A percentile compares a stretch with the other conserved stretches of the same genome.
phyloP scores from a whole-genome alignment of 2,329 filamentous ascomycete genomes.

The Diaporthe ampelina region DNA sequence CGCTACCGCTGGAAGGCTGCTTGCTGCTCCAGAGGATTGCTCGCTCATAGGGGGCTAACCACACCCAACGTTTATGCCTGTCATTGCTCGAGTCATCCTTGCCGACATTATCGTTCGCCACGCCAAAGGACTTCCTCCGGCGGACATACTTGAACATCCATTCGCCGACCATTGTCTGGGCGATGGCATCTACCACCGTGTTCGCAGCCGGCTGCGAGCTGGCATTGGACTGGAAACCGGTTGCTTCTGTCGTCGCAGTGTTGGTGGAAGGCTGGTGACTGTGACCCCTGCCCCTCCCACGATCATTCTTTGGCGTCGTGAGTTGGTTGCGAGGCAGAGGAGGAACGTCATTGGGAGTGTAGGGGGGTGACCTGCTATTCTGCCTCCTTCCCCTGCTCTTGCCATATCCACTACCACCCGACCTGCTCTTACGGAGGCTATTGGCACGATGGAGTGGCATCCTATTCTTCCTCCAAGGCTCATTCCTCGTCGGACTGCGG shows the following conservation, averaged over 20 bases:
- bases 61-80: slow-evolving; percentile 97
- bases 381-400: slow-evolving; percentile 64
- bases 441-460: slow-evolving; percentile 66
- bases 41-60: slow-evolving; percentile 96
- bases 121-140: slow-evolving; percentile 90
- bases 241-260: slow-evolving; percentile 64
- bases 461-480: slow-evolving; percentile 64
- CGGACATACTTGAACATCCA: slow-evolving; percentile 96
- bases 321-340: slow-evolving; percentile 82
- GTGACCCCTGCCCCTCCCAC: slow-evolving; percentile 48
- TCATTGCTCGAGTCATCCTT: slow-evolving; percentile 80
- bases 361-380: slow-evolving; percentile 72
- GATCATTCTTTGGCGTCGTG: slow-evolving; percentile 67
- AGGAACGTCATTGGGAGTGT: slow-evolving; percentile 81
- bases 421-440: slow-evolving; percentile 87
- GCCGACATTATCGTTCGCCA: slow-evolving; percentile 74
- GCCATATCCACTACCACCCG: slow-evolving; percentile 78
- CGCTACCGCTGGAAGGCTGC: slow-evolving; percentile 89
- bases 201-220: slow-evolving; percentile 77
- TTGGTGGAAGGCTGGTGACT: slow-evolving; percentile 73
- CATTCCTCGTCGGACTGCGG: slow-evolving; percentile 80
- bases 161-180: slow-evolving; percentile 98
- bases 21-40: slow-evolving; percentile 99
- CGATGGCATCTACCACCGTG: slow-evolving; percentile 94
- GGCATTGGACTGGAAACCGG: slow-evolving; percentile 65